Conservation (phyloP, 2,329 filamentous ascomycete species). For the Pseudopyrenochaeta lycopersici region DNA sequence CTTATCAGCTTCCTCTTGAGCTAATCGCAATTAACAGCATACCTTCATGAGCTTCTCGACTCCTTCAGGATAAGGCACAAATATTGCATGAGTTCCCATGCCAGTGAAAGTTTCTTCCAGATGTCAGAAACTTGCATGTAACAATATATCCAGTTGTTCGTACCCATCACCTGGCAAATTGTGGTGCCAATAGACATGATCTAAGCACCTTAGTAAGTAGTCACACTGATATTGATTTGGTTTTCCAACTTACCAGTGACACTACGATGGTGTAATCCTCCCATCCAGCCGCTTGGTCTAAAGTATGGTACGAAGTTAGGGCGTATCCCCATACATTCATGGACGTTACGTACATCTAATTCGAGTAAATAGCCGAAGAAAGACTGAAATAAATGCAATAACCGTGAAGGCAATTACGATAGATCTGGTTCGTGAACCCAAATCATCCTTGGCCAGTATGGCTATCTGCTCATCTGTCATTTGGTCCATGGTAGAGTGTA, state of each 20-base stretch:
- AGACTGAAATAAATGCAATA: too few species aligned
- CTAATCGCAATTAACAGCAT: background rate
- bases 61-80: constrained; percentile 23
- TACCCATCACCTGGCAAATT: constrained; percentile 27
- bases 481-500: too few species aligned
- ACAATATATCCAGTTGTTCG: background rate
- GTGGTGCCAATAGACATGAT: constrained; percentile 15
- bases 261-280: constrained; percentile 12
- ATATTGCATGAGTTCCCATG: constrained; percentile 33
- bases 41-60: constrained; percentile 24
- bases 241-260: constrained; percentile 21
- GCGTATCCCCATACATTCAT: too few species aligned
- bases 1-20: constrained; percentile 4
- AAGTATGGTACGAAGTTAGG: too few species aligned
- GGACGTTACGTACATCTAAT: too few species aligned
- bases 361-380: too few species aligned
- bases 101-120: constrained; percentile 26
- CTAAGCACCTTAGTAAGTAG: constrained; percentile 8
- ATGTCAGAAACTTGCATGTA: constrained; percentile 2
- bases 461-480: constrained; percentile 13
- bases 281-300: background rate
- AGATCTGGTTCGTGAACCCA: constrained; percentile 4
- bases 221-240: too few species aligned
- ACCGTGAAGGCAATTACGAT: constrained; percentile 2
- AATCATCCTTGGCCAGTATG: constrained; percentile 6